Percentiles rank a stretch among this genome's conserved stretches.
phyloP scores from a whole-genome alignment of 352 stramenopile species.

The Phytopythium delawarense region DNA sequence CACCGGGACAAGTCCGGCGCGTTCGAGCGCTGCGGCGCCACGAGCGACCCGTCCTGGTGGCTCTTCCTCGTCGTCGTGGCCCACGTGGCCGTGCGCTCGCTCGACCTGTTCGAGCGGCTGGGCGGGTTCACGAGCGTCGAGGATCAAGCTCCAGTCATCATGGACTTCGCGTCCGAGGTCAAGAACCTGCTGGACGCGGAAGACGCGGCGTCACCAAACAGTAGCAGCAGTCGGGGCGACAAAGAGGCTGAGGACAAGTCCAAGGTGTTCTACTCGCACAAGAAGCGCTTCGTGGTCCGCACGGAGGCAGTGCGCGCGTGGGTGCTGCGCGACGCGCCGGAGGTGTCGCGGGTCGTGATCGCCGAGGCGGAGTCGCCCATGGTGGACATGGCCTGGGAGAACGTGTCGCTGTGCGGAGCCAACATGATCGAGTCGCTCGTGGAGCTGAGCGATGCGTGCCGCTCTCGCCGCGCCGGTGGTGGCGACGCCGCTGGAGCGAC shows the following conservation, averaged over 20 bases:
- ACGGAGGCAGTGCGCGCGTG: conserved; percentile 23
- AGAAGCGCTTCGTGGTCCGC: conserved; percentile 22
- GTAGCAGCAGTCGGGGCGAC: background rate
- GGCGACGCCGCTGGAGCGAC: background rate
- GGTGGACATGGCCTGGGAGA: conserved; percentile 30
- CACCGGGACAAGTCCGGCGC: conserved; percentile 14
- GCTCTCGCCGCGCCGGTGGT: background rate
- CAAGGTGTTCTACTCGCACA: conserved; percentile 24
- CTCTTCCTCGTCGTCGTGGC: conserved; percentile 46
- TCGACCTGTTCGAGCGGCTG: conserved; percentile 32
- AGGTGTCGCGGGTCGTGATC: conserved; percentile 18
- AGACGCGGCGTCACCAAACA: background rate
- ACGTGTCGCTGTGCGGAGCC: conserved; percentile 26
- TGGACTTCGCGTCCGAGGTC: conserved; percentile 24
- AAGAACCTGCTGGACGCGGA: conserved; percentile 16
- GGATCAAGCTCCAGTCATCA: conserved; percentile 22
- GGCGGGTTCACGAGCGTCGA: conserved; percentile 17
- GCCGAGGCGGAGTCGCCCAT: conserved; percentile 26
- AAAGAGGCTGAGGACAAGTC: background rate
- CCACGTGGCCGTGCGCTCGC: conserved; percentile 37
- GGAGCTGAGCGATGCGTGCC: conserved; percentile 17
- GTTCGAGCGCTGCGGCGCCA: conserved; percentile 12
- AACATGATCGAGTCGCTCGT: conserved; percentile 39
- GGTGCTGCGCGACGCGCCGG: conserved; percentile 39
- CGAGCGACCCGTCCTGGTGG: conserved; percentile 50